phyloP scores from a whole-genome alignment of 2,329 filamentous ascomycete species.

The Penicillium vulpinum region DNA sequence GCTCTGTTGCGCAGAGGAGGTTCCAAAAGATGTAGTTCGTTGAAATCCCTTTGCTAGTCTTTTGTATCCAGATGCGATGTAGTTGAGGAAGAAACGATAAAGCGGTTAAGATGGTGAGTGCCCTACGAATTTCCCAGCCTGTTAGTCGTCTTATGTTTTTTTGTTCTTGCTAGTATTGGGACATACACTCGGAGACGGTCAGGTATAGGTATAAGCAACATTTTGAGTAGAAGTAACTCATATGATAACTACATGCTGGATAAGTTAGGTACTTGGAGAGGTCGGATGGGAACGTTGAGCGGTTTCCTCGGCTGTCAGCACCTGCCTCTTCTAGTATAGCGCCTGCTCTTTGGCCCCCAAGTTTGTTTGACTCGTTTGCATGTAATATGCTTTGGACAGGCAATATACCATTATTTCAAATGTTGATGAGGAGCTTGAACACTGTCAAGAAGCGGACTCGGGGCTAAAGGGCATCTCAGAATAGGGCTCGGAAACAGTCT shows the following conservation, averaged over 20 bases:
- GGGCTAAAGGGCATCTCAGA: no score
- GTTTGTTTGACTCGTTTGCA: neutral
- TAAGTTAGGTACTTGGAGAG: neutral
- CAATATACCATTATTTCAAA: no score
- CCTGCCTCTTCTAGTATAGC: neutral
- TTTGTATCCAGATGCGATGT: neutral
- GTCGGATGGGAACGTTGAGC: neutral
- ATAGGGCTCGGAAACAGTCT: no score
- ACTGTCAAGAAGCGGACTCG: no score
- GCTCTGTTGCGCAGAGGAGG: conserved; percentile 1
- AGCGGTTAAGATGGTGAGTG: neutral
- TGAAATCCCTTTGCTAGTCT: neutral
- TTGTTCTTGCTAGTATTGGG: neutral
- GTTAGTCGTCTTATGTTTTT: neutral
- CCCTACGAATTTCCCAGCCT: neutral
- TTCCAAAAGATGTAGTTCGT: conserved; percentile 1
- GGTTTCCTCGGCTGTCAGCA: neutral
- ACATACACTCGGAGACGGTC: neutral
- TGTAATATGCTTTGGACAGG: neutral
- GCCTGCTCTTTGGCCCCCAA: neutral
- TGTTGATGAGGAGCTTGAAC: no score
- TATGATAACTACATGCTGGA: neutral
- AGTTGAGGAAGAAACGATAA: conserved; percentile 1
- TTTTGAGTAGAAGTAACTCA: neutral
- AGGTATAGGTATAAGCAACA: neutral